Conservation (phyloP, 2,329 filamentous ascomycete genomes). For the Graphilbum fragrans region DNA sequence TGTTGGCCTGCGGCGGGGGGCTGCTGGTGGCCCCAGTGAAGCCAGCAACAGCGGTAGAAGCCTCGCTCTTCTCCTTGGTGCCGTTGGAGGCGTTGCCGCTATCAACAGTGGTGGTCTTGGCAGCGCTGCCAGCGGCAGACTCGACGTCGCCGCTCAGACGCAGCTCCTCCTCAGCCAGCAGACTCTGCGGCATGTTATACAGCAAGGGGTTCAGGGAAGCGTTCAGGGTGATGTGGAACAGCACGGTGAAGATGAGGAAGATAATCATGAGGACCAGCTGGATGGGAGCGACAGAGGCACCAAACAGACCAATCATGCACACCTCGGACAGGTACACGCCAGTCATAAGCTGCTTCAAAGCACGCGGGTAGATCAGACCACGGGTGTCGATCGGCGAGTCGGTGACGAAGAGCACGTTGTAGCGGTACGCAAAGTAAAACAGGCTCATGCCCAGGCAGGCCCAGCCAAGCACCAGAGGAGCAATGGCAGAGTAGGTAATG, state of each 20-base stretch:
- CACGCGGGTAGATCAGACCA: constrained; percentile 81
- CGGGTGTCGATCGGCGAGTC: constrained; percentile 76
- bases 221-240: constrained; percentile 67
- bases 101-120: constrained; percentile 11
- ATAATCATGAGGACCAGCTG: constrained; percentile 64
- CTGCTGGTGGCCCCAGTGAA: constrained; percentile 11
- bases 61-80: constrained; percentile 8
- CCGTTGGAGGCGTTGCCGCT: constrained; percentile 4
- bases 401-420: constrained; percentile 76
- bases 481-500: constrained; percentile 73
- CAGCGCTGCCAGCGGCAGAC: background rate
- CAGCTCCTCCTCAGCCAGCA: constrained; percentile 34
- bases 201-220: constrained; percentile 64
- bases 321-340: constrained; percentile 73
- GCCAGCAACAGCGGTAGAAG: constrained; percentile 11
- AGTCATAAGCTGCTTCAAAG: constrained; percentile 73
- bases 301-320: constrained; percentile 73
- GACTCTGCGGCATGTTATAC: constrained; percentile 66
- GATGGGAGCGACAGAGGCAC: constrained; percentile 51
- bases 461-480: constrained; percentile 75
- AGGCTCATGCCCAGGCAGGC: constrained; percentile 63
- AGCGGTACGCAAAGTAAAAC: constrained; percentile 78
- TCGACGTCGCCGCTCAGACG: constrained; percentile 14
- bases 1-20: constrained; percentile 25
- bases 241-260: constrained; percentile 60